Evolutionary conservation across 441 rosid genomes (phyloP), one percentile per base, ranked within the genome.

Genomic region (Jatropha multifida): DNA sequence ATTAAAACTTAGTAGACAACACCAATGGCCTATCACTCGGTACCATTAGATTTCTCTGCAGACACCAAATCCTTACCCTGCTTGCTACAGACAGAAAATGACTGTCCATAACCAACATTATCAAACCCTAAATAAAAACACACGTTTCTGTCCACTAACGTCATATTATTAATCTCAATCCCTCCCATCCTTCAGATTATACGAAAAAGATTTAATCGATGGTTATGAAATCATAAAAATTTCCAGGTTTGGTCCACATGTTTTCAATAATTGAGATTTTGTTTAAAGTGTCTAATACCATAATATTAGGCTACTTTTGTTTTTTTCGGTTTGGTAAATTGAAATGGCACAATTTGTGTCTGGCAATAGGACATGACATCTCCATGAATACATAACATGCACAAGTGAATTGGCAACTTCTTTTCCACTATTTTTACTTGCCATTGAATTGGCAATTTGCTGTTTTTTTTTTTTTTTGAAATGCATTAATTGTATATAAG

Each of bases 1-100:
- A 65, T 10, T 58, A 7, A 44, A 6, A 10, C 68, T 74, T 49
- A 15, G 75, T 56, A 72, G 73, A 66, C 72, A 60, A 59, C 69
- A 71, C 51, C 65, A 52, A 17, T 72, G 84, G 69, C 78, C 86
- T 68, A 83, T 23, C 82, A 76, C 85, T 83, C 76, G 87, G 78
- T 83, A 80, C 79, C 80, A 40, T 76, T 41, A 77, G 86, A 85
- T 86, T 80, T 79, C 76, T 81, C 72, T 73, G 46, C 81, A 63
- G 75, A 73, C 73, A 82, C 71, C 81, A 81, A 76, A 84, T 84
- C 88, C 85, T 66, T 61, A 62, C 72, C 71, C 78, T 74, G 81
- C 55, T 52, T 54, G 38, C 69, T 61, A 75, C 62, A 71, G 81
- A 81, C 74, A 78, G 73, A 65, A 78, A 77, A 49, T 59, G 60